Percentiles rank a stretch among this genome's conserved stretches.
These are phyloP conservation scores for Tilletia caries DNA, from an alignment of 1,284 basidiomycete species.

Conservation along the genomic window DNA sequence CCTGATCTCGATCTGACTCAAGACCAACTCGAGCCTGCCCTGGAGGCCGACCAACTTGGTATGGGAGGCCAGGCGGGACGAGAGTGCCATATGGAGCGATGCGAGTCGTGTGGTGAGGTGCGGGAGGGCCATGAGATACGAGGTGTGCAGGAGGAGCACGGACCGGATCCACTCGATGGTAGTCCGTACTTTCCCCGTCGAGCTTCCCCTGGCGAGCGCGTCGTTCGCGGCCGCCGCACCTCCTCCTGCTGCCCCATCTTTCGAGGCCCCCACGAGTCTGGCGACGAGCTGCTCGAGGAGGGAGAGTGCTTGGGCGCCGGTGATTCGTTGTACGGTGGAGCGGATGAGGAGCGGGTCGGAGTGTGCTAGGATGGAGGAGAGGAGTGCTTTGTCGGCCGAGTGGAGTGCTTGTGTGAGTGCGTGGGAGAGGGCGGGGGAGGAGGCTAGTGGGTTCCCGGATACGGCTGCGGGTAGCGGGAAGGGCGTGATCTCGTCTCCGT, in stretches of 20 bases:
- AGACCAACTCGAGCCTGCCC: constrained; percentile 85
- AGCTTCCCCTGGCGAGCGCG: constrained; percentile 66
- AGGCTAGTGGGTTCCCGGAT: constrained; percentile 22
- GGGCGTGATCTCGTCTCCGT: neutral
- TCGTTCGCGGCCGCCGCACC: too few species aligned
- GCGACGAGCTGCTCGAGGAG: constrained; percentile 85
- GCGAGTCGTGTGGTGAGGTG: constrained; percentile 78
- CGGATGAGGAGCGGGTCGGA: constrained; percentile 76
- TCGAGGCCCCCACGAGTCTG: constrained; percentile 68
- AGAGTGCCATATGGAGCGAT: constrained; percentile 76
- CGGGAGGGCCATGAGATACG: constrained; percentile 88
- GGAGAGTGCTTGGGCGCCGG: constrained; percentile 82
- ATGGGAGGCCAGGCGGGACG: constrained; percentile 74
- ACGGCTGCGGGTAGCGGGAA: constrained; percentile 7
- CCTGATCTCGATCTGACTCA: constrained; percentile 84
- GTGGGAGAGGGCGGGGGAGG: constrained; percentile 75
- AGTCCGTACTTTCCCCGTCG: constrained; percentile 7
- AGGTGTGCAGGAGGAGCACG: constrained; percentile 80
- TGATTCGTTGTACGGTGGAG: constrained; percentile 81
- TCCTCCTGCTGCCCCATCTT: constrained; percentile 66
- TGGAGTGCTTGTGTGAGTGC: constrained; percentile 95
- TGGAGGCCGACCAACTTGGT: constrained; percentile 79
- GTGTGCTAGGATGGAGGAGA: constrained; percentile 83
- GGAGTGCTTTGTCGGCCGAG: constrained; percentile 80
- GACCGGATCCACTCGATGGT: constrained; percentile 85